Percentiles rank a stretch among this genome's conserved stretches.
These are phyloP conservation scores for Hypericum androsaemum DNA, from an alignment of 345 rosid genomes.

Conservation along the genomic window DNA sequence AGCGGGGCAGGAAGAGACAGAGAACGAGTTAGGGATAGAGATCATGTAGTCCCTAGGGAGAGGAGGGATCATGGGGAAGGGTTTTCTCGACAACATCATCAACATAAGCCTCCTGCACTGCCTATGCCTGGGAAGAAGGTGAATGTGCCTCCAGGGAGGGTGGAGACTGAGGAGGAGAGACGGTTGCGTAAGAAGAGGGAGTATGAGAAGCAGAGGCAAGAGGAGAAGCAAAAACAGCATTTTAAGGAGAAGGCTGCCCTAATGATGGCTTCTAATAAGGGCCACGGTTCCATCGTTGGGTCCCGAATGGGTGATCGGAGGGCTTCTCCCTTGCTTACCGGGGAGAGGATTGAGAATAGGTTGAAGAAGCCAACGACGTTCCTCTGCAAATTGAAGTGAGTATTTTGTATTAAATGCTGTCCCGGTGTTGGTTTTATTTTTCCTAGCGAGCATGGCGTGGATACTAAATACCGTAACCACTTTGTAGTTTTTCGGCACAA, in stretches of 20 bases:
- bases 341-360: conserved; percentile 83
- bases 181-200: conserved; percentile 85
- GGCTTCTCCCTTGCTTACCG: conserved; percentile 53
- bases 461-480: no score
- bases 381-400: conserved; percentile 96
- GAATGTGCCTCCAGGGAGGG: conserved; percentile 38
- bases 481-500: no score
- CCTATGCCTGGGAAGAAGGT: conserved; percentile 33
- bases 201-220: conserved; percentile 73
- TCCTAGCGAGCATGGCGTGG: no score
- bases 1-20: conserved; percentile 33
- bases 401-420: conserved; percentile 12
- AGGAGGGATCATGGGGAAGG: conserved; percentile 45
- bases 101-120: conserved; percentile 37
- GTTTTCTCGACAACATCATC: conserved; percentile 18
- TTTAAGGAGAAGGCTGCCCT: conserved; percentile 63
- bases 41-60: conserved; percentile 18
- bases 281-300: conserved; percentile 62
- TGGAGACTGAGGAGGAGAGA: conserved; percentile 90
- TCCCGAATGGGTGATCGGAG: conserved; percentile 75
- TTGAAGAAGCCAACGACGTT: conserved; percentile 98
- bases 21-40: conserved; percentile 1
- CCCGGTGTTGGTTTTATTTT: no score
- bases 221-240: conserved; percentile 56
- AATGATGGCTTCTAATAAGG: conserved; percentile 45